These are phyloP conservation scores for Volvox reticuliferus DNA, from an alignment of 139 green algal genomes.

Conservation along the genomic window DNA sequence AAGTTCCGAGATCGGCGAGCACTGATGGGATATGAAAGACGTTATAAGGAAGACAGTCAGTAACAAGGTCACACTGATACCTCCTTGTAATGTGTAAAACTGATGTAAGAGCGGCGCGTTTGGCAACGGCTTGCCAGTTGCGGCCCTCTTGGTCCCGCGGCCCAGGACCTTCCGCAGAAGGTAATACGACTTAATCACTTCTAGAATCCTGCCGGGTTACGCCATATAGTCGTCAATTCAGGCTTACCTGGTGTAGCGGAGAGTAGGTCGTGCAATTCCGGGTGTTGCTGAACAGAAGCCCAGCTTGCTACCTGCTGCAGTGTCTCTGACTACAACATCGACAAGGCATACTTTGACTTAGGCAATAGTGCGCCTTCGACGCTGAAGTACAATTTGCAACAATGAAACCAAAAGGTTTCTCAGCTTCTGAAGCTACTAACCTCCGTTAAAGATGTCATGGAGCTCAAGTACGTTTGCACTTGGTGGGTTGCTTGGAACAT, in stretches of 20 bases:
- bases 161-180: too few species aligned
- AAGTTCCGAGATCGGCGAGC: slow-evolving; percentile 24
- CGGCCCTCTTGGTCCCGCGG: too few species aligned
- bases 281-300: background rate
- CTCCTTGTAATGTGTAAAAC: too few species aligned
- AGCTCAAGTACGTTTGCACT: background rate
- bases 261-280: background rate
- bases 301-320: slow-evolving; percentile 4
- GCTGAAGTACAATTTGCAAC: background rate
- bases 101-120: too few species aligned
- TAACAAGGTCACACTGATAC: too few species aligned
- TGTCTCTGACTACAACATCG: background rate
- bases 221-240: background rate
- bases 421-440: background rate
- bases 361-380: too few species aligned
- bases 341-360: too few species aligned
- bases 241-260: slow-evolving; percentile 12
- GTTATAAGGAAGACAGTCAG: too few species aligned
- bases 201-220: too few species aligned
- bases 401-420: background rate
- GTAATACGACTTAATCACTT: too few species aligned
- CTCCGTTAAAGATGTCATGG: background rate
- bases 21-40: background rate
- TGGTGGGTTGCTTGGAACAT: slow-evolving; percentile 29
- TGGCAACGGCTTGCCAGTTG: too few species aligned